phyloP scores from a whole-genome alignment of 2,329 filamentous ascomycete species.

The Hawksworthiomyces lignivorus region DNA sequence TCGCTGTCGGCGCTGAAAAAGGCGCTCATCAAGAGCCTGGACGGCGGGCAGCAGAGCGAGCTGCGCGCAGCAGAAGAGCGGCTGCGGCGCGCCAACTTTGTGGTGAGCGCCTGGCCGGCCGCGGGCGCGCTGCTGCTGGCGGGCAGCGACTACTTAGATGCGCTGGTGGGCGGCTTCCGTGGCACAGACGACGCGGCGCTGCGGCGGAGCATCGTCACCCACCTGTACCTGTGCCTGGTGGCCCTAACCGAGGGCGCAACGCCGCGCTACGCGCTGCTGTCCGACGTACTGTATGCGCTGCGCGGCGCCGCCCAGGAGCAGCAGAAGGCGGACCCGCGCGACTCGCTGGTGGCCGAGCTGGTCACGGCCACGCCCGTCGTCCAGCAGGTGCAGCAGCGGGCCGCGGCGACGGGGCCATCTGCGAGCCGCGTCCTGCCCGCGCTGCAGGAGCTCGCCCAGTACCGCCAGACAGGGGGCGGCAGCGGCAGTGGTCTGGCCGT shows the following conservation, averaged over 20 bases:
- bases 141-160: conserved; percentile 82
- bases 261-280: conserved; percentile 65
- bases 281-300: conserved; percentile 77
- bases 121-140: conserved; percentile 61
- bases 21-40: conserved; percentile 53
- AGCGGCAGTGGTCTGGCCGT: conserved; percentile 32
- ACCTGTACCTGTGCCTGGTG: conserved; percentile 66
- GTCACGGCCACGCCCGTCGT: conserved; percentile 74
- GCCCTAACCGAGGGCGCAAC: conserved; percentile 60
- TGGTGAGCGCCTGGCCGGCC: conserved; percentile 54
- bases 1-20: conserved; percentile 54
- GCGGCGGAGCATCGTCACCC: conserved; percentile 61
- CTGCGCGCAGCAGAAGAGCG: conserved; percentile 46
- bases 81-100: conserved; percentile 52
- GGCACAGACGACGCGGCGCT: conserved; percentile 52
- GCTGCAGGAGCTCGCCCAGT: conserved; percentile 51
- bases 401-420: conserved; percentile 36
- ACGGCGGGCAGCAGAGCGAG: conserved; percentile 50
- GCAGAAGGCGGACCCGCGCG: conserved; percentile 47
- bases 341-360: conserved; percentile 72
- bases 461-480: conserved; percentile 48
- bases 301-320: conserved; percentile 64
- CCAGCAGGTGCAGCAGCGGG: conserved; percentile 49
- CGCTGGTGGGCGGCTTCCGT: conserved; percentile 57
- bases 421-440: conserved; percentile 52